Evolutionary conservation across 2,329 filamentous ascomycete genomes (phyloP).

Genomic region (Colletotrichum sp.): DNA sequence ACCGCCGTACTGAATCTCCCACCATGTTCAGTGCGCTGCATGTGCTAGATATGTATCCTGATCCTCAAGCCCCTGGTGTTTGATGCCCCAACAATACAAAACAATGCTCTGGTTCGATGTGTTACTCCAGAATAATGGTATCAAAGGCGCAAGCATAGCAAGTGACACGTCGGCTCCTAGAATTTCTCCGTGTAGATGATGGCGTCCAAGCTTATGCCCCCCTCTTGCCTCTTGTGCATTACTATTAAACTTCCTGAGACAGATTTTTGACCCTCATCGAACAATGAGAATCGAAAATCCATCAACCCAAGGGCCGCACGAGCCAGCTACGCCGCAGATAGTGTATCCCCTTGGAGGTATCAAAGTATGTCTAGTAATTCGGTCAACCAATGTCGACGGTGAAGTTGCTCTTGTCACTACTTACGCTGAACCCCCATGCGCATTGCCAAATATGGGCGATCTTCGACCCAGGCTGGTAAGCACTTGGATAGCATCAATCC

Average conservation of each 20-base stretch:
- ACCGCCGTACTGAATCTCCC: background rate
- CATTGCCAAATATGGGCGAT: conserved; percentile 85
- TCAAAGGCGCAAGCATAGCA: background rate
- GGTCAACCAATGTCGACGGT: conserved; percentile 23
- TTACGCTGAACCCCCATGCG: conserved; percentile 81
- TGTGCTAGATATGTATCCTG: background rate
- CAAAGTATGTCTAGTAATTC: conserved; percentile 72
- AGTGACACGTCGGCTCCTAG: background rate
- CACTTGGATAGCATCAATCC: conserved; percentile 89
- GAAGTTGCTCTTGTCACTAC: conserved; percentile 41
- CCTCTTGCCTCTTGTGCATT: background rate
- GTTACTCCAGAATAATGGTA: background rate
- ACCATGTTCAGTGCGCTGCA: background rate
- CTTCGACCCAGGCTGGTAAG: conserved; percentile 87
- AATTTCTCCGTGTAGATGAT: background rate
- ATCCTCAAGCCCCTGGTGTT: background rate
- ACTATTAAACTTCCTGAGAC: background rate
- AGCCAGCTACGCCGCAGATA: conserved; percentile 87
- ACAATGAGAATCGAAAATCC: conserved; percentile 79
- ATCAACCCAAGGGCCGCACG: conserved; percentile 81
- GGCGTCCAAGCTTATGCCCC: background rate
- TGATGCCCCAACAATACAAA: background rate
- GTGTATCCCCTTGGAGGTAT: conserved; percentile 89
- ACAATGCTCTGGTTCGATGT: background rate
- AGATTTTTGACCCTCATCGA: background rate